These are phyloP conservation scores for Termitomyces titanicus DNA, from an alignment of 768 basidiomycete genomes.

Conservation along the genomic window DNA sequence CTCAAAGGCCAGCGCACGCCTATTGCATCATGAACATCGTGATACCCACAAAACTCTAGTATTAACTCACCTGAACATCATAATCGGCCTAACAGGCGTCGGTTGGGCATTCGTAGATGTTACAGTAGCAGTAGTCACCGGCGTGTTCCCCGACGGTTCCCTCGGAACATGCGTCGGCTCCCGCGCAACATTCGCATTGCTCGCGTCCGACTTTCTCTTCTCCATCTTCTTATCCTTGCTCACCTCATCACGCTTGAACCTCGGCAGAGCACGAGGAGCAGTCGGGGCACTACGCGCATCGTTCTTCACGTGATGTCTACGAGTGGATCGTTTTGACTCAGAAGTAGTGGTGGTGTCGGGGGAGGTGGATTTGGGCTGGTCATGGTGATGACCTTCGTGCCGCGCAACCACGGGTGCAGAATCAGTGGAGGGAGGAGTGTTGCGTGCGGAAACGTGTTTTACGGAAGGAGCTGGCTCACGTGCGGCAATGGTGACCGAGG, in stretches of 20 bases:
- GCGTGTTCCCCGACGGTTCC: too few species aligned
- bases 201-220: not conserved
- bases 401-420: not conserved
- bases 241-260: slow-evolving; percentile 6
- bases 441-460: not conserved
- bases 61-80: not conserved
- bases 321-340: not conserved
- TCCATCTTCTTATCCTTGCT: not conserved
- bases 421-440: not conserved
- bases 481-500: too few species aligned
- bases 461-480: not conserved
- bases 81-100: not conserved
- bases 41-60: not conserved
- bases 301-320: slow-evolving; percentile 7
- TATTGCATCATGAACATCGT: not conserved
- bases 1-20: not conserved
- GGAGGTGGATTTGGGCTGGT: not conserved
- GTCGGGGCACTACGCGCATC: not conserved
- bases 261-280: slow-evolving; percentile 1
- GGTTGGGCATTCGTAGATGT: too few species aligned
- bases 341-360: not conserved
- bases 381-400: not conserved
- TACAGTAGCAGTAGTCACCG: too few species aligned
- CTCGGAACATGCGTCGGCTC: not conserved
- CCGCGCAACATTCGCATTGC: not conserved